Evolutionary conservation across 192 early-diverging fungal genomes (phyloP).

Genomic region (Cetraspora pellucida): DNA sequence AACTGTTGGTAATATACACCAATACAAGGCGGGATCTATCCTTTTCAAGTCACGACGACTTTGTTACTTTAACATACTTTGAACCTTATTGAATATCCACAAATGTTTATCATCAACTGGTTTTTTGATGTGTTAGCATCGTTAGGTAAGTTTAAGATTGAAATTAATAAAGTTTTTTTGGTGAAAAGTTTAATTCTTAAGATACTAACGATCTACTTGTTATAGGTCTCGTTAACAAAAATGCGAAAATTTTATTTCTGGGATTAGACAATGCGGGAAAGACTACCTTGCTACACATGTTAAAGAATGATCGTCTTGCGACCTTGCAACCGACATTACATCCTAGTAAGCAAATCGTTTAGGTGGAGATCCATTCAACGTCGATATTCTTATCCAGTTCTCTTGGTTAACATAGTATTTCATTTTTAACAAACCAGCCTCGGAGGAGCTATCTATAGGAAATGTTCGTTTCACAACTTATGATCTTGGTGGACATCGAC

Average conservation of each 20-base stretch:
- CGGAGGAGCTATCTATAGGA: conserved; percentile 96
- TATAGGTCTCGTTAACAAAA: conserved; percentile 97
- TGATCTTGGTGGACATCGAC: conserved; percentile 96
- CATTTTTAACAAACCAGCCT: conserved; percentile 67
- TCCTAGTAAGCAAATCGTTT: conserved; percentile 75
- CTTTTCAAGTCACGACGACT: no score
- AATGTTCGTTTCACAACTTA: conserved; percentile 97
- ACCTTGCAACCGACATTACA: conserved; percentile 94
- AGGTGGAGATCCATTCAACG: conserved; percentile 1
- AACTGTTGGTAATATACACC: no score
- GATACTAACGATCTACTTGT: not conserved
- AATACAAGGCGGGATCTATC: no score
- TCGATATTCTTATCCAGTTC: conserved; percentile 8
- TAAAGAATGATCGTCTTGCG: conserved; percentile 98
- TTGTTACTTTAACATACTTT: no score
- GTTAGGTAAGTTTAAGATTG: conserved; percentile 69
- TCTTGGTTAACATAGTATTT: not conserved
- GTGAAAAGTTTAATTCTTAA: not conserved
- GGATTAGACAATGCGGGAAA: conserved; percentile 99
- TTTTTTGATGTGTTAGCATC: conserved; percentile 91
- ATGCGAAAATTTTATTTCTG: conserved; percentile 98
- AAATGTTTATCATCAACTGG: conserved; percentile 98
- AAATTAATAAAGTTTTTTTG: not conserved
- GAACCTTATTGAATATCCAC: no score
- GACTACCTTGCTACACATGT: conserved; percentile 98